phyloP scores from a whole-genome alignment of 75 land plant species.

The Cryptomeria japonica region DNA sequence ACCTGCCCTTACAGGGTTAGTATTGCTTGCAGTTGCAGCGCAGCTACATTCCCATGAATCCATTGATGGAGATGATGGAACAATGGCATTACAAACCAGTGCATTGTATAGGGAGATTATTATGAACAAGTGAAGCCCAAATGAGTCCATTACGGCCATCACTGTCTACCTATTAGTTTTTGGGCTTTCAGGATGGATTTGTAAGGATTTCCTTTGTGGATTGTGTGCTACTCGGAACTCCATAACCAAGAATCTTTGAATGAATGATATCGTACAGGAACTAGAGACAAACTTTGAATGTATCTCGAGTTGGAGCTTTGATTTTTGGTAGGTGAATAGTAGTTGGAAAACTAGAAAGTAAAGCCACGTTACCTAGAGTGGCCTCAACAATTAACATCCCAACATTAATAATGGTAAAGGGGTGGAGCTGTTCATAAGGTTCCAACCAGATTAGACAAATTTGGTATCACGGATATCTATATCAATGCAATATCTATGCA shows the following conservation, averaged over 20 bases:
- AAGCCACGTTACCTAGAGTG: neutral
- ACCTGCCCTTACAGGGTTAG: conserved; percentile 26
- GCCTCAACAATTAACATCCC: neutral
- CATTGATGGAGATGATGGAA: neutral
- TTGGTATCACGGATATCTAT: neutral
- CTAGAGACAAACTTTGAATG: neutral
- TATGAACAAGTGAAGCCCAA: neutral
- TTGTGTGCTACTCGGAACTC: neutral
- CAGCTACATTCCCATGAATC: neutral
- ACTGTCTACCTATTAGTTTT: neutral
- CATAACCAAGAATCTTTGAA: conserved; percentile 7
- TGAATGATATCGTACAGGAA: neutral
- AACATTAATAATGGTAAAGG: neutral
- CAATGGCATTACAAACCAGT: neutral
- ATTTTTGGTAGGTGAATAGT: neutral
- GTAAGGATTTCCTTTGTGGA: neutral
- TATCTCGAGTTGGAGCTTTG: neutral
- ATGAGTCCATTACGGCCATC: neutral
- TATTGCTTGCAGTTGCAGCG: neutral
- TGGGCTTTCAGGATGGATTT: neutral
- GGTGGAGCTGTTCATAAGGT: neutral
- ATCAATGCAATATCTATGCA: neutral
- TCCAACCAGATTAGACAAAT: neutral
- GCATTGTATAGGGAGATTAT: neutral
- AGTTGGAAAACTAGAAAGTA: neutral